Base-by-base conservation (phyloP, 192 early-diverging fungal genomes). In the Podila epigama region DNA sequence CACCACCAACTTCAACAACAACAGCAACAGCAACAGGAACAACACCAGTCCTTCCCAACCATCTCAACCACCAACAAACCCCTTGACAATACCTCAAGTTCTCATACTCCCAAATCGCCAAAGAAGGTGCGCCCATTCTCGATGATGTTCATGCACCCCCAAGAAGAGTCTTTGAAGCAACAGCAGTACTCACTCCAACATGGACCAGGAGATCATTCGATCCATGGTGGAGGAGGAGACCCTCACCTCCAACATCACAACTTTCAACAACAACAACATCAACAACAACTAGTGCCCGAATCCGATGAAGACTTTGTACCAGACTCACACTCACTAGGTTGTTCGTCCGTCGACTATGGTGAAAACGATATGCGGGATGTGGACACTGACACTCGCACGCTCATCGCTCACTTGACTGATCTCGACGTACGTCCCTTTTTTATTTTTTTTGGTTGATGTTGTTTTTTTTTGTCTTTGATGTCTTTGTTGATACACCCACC, bases 91-190 rank as follows among this genome's bases (percentile, higher is more conserved):
- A 58, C 58, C 9, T 57, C 71, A 5, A 34, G 52, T 54, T 15
- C 52, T 1, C 29, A 27, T 15, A 18, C 63, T 11, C 28, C 63
- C 42, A 72, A 75, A 39, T 68, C 79, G 5, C 79, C 68, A 18
- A 63, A 36, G 36, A 78, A 69, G 52, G 16, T 58, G 25, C 33
- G 73, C 2, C 73, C 81, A 16, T 78, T 78, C 33, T 78, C 81
- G 29, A 82, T 82, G 73, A 34, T 77, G 56, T 79, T 82, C 48
- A 33, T 78, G 33, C 81, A 70, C 8, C 58, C 69, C 7, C 81
- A 79, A 6, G 81, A 82, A 27, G 75, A 69, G 15, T 34, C 36
- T n/a, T 40, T 52, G 18, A 60, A 53, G 18, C 29, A 58, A 1
- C 58, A 59, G 31, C n/a, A n/a, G n/a, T n/a, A n/a, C n/a, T 59